Evolutionary conservation across 1,284 basidiomycete species (phyloP).

Genomic region (Sporisorium graminicola): DNA sequence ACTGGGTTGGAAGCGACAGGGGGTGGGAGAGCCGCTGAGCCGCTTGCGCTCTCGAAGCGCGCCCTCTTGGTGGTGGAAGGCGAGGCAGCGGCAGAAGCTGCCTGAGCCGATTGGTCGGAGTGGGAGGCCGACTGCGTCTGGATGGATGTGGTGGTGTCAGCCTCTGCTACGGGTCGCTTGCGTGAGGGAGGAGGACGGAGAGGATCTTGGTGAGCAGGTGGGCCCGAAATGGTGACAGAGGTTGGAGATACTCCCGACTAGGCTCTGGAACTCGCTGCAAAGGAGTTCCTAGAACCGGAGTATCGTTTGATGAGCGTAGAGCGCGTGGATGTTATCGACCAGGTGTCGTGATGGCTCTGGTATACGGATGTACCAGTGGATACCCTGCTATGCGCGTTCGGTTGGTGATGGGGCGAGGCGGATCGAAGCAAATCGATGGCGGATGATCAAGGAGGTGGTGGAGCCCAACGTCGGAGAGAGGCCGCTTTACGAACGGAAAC

Average conservation of each 20-base stretch:
- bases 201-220: slow-evolving; percentile 19
- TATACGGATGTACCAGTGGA: not conserved
- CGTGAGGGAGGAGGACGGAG: slow-evolving; percentile 36
- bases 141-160: slow-evolving; percentile 4
- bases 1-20: slow-evolving; percentile 5
- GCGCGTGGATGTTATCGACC: not conserved
- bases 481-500: not conserved
- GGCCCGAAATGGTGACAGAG: slow-evolving; percentile 44
- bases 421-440: not conserved
- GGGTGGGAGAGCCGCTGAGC: slow-evolving; percentile 14
- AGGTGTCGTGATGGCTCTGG: not conserved
- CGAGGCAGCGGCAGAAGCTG: slow-evolving; percentile 36
- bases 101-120: slow-evolving; percentile 9
- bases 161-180: slow-evolving; percentile 40
- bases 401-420: not conserved
- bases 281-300: slow-evolving; percentile 41
- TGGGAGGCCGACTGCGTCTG: slow-evolving; percentile 12
- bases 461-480: not conserved
- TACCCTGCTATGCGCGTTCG: not conserved
- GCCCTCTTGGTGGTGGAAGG: slow-evolving; percentile 42
- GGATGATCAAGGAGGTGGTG: not conserved
- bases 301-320: slow-evolving; percentile 14
- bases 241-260: slow-evolving; percentile 24
- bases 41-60: slow-evolving; percentile 41
- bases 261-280: slow-evolving; percentile 25